Evolutionary conservation across 495 filamentous ascomycete genomes (phyloP).

Genomic region (Stereocaulon alpinum): DNA sequence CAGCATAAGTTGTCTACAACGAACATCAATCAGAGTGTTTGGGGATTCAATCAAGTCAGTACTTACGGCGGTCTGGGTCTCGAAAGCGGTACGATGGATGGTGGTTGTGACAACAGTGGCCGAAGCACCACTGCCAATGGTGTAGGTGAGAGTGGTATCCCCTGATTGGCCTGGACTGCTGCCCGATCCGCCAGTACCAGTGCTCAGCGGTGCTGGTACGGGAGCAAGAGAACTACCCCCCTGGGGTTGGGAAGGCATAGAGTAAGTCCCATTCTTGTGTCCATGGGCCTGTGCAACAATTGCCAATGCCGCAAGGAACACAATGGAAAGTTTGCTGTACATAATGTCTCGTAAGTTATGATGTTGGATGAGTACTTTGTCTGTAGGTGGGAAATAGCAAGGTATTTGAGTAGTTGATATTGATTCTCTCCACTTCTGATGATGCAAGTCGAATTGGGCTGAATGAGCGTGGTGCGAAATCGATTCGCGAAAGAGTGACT

Average conservation of each 20-base stretch:
- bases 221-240: not conserved
- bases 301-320: constrained; percentile 40
- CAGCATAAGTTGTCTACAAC: constrained; percentile 3
- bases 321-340: constrained; percentile 39
- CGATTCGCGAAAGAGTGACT: constrained; percentile 43
- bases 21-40: not conserved
- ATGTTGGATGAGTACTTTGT: not conserved
- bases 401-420: not conserved
- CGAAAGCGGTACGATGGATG: constrained; percentile 38
- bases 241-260: not conserved
- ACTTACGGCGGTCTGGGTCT: constrained; percentile 23
- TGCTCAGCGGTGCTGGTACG: constrained; percentile 4
- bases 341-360: constrained; percentile 10
- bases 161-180: constrained; percentile 20
- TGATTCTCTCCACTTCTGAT: constrained; percentile 7
- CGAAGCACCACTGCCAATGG: constrained; percentile 42
- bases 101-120: constrained; percentile 48
- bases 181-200: constrained; percentile 10
- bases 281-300: constrained; percentile 30
- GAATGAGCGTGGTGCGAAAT: constrained; percentile 34
- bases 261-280: constrained; percentile 19
- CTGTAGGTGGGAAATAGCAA: not conserved
- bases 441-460: constrained; percentile 14
- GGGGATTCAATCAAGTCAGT: not conserved
- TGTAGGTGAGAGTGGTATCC: constrained; percentile 52